Conservation (phyloP, 2,329 filamentous ascomycete species). For the Colletotrichum phormii region DNA sequence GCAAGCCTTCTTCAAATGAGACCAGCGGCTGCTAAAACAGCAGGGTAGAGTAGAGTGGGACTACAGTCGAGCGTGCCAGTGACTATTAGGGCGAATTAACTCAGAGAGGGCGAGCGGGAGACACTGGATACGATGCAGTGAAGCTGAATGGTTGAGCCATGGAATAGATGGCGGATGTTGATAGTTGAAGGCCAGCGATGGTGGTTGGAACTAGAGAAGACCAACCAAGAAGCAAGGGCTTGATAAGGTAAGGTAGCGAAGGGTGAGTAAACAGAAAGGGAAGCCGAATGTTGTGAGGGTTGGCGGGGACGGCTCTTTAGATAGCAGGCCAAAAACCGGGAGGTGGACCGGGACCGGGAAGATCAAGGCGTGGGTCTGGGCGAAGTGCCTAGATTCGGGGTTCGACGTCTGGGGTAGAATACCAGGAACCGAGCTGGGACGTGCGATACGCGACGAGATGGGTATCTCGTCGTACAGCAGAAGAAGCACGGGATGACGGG, state of each 20-base stretch:
- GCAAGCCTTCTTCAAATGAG: not conserved
- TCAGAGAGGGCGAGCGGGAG: slow-evolving; percentile 4
- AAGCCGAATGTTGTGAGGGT: not conserved
- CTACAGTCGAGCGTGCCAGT: not conserved
- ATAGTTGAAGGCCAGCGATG: not conserved
- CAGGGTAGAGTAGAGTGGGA: not conserved
- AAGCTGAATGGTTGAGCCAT: slow-evolving; percentile 19
- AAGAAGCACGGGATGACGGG: slow-evolving; percentile 4
- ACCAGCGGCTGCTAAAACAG: slow-evolving; percentile 17
- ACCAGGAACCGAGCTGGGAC: slow-evolving; percentile 7
- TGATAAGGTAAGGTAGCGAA: not conserved
- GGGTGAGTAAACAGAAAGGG: not conserved
- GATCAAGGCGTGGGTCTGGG: slow-evolving; percentile 5
- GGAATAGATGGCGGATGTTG: not conserved
- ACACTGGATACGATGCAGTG: not conserved
- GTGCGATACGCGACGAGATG: slow-evolving; percentile 2
- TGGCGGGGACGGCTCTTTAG: slow-evolving; percentile 20
- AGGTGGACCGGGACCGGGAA: slow-evolving; percentile 23
- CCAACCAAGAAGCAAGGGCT: not conserved
- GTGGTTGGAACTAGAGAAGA: not conserved
- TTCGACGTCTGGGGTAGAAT: slow-evolving; percentile 1
- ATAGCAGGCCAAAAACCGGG: slow-evolving; percentile 5
- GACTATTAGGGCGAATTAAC: not conserved
- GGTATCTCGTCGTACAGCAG: not conserved
- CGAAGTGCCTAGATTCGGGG: slow-evolving; percentile 5